Conservation (phyloP, 371 early-diverging fungal genomes). For the Saksenaea oblongispora region DNA sequence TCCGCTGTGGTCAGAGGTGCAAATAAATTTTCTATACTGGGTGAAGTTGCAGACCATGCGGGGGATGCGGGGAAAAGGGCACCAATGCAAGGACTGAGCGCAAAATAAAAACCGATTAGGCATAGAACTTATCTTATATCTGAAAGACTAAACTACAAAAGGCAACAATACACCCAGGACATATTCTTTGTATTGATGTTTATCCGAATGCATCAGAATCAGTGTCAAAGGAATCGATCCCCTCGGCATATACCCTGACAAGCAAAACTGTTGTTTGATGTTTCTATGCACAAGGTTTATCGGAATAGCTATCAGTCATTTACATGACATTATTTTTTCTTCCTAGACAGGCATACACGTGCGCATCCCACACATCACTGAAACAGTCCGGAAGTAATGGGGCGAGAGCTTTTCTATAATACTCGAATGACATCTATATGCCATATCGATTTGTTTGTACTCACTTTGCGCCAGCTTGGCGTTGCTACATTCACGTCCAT, state of each 20-base stretch:
- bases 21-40: background rate
- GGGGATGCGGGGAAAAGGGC: slow-evolving; percentile 3
- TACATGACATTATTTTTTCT: background rate
- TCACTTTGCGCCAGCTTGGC: background rate
- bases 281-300: background rate
- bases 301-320: background rate
- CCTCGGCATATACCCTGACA: background rate
- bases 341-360: background rate
- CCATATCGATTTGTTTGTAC: background rate
- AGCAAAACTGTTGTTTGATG: background rate
- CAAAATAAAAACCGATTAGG: background rate
- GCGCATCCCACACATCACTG: background rate
- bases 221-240: background rate
- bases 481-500: background rate
- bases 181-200: background rate
- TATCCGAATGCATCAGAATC: background rate
- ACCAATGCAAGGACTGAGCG: background rate
- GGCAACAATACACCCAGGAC: background rate
- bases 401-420: background rate
- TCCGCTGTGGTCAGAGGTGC: background rate
- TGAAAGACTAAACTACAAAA: background rate
- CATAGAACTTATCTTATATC: background rate
- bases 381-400: background rate
- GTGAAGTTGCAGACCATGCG: background rate
- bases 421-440: background rate